phyloP scores from a whole-genome alignment of 176 grass and related monocot genomes.

The Triticum timopheevii region DNA sequence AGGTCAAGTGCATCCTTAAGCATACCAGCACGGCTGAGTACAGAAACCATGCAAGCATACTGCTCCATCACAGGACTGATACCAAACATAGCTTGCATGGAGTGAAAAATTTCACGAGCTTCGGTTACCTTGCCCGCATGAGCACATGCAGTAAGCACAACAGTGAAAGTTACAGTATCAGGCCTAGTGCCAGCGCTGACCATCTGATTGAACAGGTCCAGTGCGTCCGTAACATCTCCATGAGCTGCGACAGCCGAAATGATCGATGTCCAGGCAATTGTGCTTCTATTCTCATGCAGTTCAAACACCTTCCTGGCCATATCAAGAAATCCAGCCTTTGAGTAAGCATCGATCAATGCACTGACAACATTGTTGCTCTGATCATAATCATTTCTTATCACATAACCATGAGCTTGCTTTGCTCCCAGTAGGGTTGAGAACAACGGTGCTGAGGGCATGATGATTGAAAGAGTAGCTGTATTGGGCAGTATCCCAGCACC shows the following conservation, averaged over 20 bases:
- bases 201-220: conserved; percentile 53
- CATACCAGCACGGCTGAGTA: conserved; percentile 54
- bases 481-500: conserved; percentile 49
- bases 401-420: conserved; percentile 65
- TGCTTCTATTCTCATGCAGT: conserved; percentile 32
- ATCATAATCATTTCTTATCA: conserved; percentile 56
- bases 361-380: conserved; percentile 47
- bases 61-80: conserved; percentile 50
- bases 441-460: conserved; percentile 54
- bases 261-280: conserved; percentile 65
- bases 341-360: conserved; percentile 54
- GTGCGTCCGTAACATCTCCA: conserved; percentile 44
- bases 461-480: conserved; percentile 49
- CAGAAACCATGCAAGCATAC: conserved; percentile 66
- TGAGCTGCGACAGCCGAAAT: conserved; percentile 56
- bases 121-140: conserved; percentile 49
- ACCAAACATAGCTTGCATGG: conserved; percentile 49
- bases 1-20: conserved; percentile 57
- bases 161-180: conserved; percentile 58
- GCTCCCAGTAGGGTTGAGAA: conserved; percentile 49
- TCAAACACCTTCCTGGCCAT: conserved; percentile 45
- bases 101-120: conserved; percentile 60
- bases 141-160: conserved; percentile 58
- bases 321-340: conserved; percentile 58
- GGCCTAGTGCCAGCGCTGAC: conserved; percentile 32